Conservation (phyloP, 306 rosid genomes). For the Hippophae rhamnoides region DNA sequence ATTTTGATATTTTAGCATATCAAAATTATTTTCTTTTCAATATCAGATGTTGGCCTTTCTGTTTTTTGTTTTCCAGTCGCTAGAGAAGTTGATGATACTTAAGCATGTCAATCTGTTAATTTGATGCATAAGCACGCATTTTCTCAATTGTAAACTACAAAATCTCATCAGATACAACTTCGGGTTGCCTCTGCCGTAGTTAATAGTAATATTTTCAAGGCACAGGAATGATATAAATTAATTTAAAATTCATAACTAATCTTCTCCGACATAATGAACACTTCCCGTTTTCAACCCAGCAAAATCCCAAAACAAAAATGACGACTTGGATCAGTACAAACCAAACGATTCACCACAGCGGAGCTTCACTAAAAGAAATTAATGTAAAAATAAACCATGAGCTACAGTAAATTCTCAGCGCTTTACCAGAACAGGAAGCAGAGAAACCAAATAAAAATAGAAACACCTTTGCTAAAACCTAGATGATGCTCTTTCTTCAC, state of each 20-base stretch:
- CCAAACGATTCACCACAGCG: slow-evolving; percentile 32
- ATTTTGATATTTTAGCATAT: too few relatives aligned
- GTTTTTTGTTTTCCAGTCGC: not conserved
- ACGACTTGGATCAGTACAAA: not conserved
- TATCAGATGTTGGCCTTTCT: not conserved
- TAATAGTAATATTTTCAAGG: too few relatives aligned
- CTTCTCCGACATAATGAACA: too few relatives aligned
- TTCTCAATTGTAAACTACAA: too few relatives aligned
- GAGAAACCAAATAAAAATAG: slow-evolving; percentile 34
- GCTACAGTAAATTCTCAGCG: slow-evolving; percentile 36
- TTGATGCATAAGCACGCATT: too few relatives aligned
- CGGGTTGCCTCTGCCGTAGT: too few relatives aligned
- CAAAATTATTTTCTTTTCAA: not conserved
- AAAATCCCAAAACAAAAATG: not conserved
- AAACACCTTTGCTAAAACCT: slow-evolving; percentile 32
- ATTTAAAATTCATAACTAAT: too few relatives aligned
- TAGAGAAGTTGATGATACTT: slow-evolving; percentile 21
- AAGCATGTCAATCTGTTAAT: slow-evolving; percentile 1
- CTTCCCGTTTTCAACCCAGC: not conserved
- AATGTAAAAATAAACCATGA: slow-evolving; percentile 45
- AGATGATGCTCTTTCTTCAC: slow-evolving; percentile 31
- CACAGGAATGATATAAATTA: too few relatives aligned
- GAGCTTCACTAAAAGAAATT: slow-evolving; percentile 44
- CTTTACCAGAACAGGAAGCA: slow-evolving; percentile 56
- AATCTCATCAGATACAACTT: too few relatives aligned